phyloP scores from a whole-genome alignment of 2,329 filamentous ascomycete species.

The Aspergillus fructus region DNA sequence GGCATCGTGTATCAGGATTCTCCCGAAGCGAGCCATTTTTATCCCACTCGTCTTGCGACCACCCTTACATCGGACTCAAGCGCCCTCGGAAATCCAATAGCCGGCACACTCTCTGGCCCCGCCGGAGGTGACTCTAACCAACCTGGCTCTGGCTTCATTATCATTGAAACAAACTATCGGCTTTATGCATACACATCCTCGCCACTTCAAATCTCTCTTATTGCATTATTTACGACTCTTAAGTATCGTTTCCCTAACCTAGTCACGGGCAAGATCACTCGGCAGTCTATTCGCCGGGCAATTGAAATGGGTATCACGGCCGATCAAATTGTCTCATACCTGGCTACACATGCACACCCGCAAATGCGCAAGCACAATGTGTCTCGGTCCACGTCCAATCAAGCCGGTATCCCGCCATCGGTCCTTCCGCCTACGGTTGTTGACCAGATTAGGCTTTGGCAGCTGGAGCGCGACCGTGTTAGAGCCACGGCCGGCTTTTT shows the following conservation, averaged over 20 bases:
- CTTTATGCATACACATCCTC: conserved; percentile 96
- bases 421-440: conserved; percentile 92
- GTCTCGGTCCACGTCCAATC: conserved; percentile 40
- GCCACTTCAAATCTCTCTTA: conserved; percentile 88
- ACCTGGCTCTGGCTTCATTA: conserved; percentile 69
- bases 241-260: conserved; percentile 92
- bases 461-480: conserved; percentile 95
- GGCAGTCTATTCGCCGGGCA: conserved; percentile 81
- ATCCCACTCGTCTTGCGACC: conserved; percentile 89
- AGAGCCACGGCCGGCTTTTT: conserved; percentile 78
- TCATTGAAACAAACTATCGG: conserved; percentile 97
- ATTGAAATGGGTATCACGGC: conserved; percentile 89
- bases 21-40: conserved; percentile 58
- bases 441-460: conserved; percentile 96
- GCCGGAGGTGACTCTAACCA: conserved; percentile 30
- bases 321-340: conserved; percentile 91
- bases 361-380: conserved; percentile 72
- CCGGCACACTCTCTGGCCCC: conserved; percentile 57
- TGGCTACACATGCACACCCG: conserved; percentile 88
- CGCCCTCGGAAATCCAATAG: conserved; percentile 69
- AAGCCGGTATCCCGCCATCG: conserved; percentile 49
- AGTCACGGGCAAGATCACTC: conserved; percentile 86
- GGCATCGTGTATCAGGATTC: conserved; percentile 75
- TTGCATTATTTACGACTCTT: conserved; percentile 84
- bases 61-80: conserved; percentile 80